Conservation (phyloP, 2,329 filamentous ascomycete species). For the Gnomoniopsis sp. region DNA sequence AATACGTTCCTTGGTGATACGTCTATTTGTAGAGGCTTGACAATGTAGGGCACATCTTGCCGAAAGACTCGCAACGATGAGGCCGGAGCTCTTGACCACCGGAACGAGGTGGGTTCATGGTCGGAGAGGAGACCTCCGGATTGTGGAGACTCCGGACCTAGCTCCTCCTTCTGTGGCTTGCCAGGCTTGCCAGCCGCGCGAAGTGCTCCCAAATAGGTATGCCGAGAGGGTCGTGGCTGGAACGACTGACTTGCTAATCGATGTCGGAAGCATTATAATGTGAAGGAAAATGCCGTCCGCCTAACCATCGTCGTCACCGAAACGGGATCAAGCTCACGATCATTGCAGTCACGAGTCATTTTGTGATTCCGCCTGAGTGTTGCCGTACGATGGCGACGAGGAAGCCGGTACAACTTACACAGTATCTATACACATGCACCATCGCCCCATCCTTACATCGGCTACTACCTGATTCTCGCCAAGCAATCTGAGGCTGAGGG, state of each 20-base stretch:
- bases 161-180: background rate
- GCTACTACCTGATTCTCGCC: background rate
- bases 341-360: background rate
- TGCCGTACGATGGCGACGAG: background rate
- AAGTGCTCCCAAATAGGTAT: background rate
- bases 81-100: background rate
- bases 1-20: background rate
- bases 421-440: background rate
- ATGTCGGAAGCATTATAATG: background rate
- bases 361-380: background rate
- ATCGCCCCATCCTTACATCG: background rate
- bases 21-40: no score
- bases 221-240: background rate
- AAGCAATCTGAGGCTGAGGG: background rate
- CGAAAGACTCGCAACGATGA: background rate
- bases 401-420: background rate
- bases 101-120: background rate
- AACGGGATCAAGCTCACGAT: background rate
- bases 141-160: background rate
- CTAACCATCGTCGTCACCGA: background rate
- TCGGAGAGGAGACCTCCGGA: background rate
- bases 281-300: no score
- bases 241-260: background rate
- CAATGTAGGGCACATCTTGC: background rate
- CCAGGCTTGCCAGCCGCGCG: background rate